Evolutionary conservation across 495 filamentous ascomycete species (phyloP).

Genomic region (Tuber aestivum): DNA sequence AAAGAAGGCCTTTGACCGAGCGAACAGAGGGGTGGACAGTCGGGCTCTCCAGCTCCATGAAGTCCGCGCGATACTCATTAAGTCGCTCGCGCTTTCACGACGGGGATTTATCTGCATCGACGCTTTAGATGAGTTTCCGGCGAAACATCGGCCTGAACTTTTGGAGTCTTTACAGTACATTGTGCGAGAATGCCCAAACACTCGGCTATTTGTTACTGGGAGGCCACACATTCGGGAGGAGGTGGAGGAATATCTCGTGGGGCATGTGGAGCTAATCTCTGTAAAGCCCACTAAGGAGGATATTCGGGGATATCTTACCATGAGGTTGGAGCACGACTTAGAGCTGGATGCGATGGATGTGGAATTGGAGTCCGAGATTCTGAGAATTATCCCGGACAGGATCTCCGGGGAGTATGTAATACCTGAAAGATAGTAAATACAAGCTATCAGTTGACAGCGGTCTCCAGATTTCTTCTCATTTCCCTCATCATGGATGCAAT

Average conservation of each 20-base stretch:
- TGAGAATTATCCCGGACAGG: not conserved
- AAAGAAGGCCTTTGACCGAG: not conserved
- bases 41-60: not conserved
- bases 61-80: not conserved
- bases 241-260: not conserved
- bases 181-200: not conserved
- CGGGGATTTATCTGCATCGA: not conserved
- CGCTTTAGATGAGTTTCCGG: not conserved
- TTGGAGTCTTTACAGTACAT: not conserved
- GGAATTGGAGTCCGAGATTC: not conserved
- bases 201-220: not conserved
- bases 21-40: not conserved
- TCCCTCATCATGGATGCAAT: not conserved
- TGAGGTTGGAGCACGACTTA: not conserved
- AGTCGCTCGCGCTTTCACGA: not conserved
- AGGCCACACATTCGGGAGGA: not conserved
- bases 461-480: not conserved
- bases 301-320: not conserved
- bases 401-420: not conserved
- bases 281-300: not conserved
- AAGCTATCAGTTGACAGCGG: not conserved
- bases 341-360: not conserved
- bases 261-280: not conserved
- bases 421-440: not conserved
- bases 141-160: not conserved